These are phyloP conservation scores for Dothidotthia symphoricarpi DNA, from an alignment of 2,329 filamentous ascomycete species.

Conservation along the genomic window DNA sequence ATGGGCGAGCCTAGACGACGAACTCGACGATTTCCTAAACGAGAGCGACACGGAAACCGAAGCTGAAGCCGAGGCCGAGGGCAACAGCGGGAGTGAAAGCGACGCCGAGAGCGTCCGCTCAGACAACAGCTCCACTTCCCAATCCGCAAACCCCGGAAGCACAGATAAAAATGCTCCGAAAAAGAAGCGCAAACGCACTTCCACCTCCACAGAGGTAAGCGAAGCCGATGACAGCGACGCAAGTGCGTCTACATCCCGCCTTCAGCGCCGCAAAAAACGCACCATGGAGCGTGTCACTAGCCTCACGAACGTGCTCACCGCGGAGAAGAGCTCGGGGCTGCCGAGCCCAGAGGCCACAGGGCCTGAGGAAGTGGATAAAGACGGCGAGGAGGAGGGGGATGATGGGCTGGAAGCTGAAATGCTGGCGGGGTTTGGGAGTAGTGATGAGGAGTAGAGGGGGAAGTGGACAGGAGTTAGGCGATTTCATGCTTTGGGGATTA, in stretches of 20 bases:
- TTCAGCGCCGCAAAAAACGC: conserved; percentile 51
- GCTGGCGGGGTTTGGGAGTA: conserved; percentile 42
- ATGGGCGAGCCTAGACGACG: conserved; percentile 60
- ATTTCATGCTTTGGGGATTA: conserved; percentile 1
- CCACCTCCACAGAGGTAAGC: conserved; percentile 31
- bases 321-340: conserved; percentile 43
- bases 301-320: conserved; percentile 45
- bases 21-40: conserved; percentile 72
- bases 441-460: conserved; percentile 17
- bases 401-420: conserved; percentile 46
- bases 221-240: conserved; percentile 46
- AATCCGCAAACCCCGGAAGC: conserved; percentile 2
- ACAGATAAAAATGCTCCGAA: conserved; percentile 20
- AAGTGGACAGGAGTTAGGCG: background rate
- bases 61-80: conserved; percentile 15
- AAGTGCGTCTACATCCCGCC: conserved; percentile 37
- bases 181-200: conserved; percentile 40
- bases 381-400: conserved; percentile 46
- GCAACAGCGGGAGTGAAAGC: too few relatives aligned
- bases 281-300: conserved; percentile 49
- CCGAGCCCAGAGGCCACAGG: conserved; percentile 43
- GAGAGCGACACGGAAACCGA: conserved; percentile 38
- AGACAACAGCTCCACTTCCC: conserved; percentile 24
- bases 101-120: conserved; percentile 35
- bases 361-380: conserved; percentile 29